Base-by-base conservation (phyloP, 208 protist genomes). In the Leishmania tropica region DNA sequence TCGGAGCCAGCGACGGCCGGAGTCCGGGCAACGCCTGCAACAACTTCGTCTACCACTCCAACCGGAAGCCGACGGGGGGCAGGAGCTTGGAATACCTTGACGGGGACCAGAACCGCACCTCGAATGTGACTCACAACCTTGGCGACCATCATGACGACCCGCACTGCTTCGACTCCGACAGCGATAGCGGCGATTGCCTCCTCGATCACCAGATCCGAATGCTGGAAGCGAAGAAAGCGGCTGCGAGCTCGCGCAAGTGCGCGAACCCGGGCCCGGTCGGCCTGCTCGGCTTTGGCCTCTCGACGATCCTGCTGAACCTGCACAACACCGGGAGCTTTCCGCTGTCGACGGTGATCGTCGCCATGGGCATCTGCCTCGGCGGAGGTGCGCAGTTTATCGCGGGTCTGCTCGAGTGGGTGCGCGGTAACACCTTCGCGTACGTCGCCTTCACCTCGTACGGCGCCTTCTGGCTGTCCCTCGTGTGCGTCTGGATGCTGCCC, bases 301-400 rank as follows among this genome's bases (percentile, higher is more conserved):
- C 91, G 19, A 95, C 88, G n/a, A 75, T 90, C 37, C 83, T 95
- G 65, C 75, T 88, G 42, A 91, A 88, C 81, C 60, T 95, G n/a
- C 76, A 87, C 72, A 86, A 90, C 56, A 80, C 88, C 51, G 89
- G 86, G 17, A 48, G 76, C 51, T 92, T 79, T 56, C 74, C 81
- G 19, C 74, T 92, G 42, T 79, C 81, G 42, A 76, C 72, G 48
- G 31, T 40, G 31, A 67, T 86, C 10, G 79, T 77, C 2, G 78
- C 87, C 11, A 80, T 86, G 75, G 84, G 79, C 68, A 88, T 81
- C 53, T 87, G 88, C 83, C 85, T 79, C 62, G 92, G 85, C 77
- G 91, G 89, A 37, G 91, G 91, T 40, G 31, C 86, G 62, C 89
- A 92, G 87, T 73, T 95, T 45, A 42, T 95, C 51, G 84, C 76